A percentile compares a stretch with the other conserved stretches of the same genome.
phyloP scores from a whole-genome alignment of 116 monocot species.

The Phalaenopsis hybrid region DNA sequence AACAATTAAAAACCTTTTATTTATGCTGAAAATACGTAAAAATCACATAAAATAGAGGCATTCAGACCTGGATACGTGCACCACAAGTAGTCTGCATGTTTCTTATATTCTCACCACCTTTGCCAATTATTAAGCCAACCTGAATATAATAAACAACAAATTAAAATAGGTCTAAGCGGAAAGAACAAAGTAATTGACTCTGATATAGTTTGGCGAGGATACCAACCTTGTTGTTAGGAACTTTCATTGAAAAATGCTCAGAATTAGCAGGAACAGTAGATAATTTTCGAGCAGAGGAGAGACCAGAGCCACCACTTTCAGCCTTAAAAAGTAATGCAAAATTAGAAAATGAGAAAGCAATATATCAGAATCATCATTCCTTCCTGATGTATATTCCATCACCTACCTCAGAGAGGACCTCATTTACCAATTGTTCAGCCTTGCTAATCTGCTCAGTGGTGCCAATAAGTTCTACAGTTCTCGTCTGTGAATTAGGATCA shows the following conservation, averaged over 20 bases:
- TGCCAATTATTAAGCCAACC: constrained; percentile 96
- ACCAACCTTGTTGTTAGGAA: constrained; percentile 21
- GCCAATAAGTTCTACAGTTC: constrained; percentile 69
- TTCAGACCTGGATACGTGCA: constrained; percentile 77
- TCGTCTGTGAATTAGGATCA: constrained; percentile 62
- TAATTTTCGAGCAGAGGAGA: constrained; percentile 6
- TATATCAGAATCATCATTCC: neutral
- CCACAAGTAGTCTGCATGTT: constrained; percentile 83
- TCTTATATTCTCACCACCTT: constrained; percentile 95
- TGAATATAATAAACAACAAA: constrained; percentile 19
- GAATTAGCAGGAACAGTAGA: neutral
- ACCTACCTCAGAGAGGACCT: constrained; percentile 27
- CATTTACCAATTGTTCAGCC: constrained; percentile 46
- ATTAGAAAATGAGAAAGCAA: neutral
- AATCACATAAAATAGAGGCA: neutral
- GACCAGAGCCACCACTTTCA: constrained; percentile 12
- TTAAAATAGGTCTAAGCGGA: neutral
- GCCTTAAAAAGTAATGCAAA: constrained; percentile 7
- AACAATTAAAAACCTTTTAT: neutral
- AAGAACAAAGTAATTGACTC: neutral
- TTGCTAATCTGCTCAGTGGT: constrained; percentile 44
- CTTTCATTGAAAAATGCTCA: constrained; percentile 19
- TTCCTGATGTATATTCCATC: neutral
- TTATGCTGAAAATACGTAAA: neutral
- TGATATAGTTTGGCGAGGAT: neutral